Base-by-base conservation (phyloP, 2,329 filamentous ascomycete species). In the Penicillium capsulatum region DNA sequence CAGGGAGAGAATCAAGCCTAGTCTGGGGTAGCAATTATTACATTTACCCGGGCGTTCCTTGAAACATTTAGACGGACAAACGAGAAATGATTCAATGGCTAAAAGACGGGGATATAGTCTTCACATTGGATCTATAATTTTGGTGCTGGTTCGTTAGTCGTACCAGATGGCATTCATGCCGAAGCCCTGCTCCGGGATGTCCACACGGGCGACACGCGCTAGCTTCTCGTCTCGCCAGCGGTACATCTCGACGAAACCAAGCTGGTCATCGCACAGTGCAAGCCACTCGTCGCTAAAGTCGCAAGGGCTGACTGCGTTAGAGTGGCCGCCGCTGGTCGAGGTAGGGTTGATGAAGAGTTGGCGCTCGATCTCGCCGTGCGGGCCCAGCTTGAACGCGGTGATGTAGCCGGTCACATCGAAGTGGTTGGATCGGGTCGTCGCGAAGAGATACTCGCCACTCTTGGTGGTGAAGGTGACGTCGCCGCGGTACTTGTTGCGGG, bases 131-230 rank as follows among this genome's bases (percentile, higher is more conserved):
- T 22, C 19, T 22, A 22, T 22, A 22, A 5, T 22, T 22, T 22
- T 22, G 9, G n/a, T 22, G 5, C 19, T 22, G 9, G 9, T 22
- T 22, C 19, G 19, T 49, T 60, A 87, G 66, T 94, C 84, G 64
- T 92, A 92, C 88, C 88, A 94, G 48, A 94, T 89, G n/a, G 87
- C 87, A 67, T 94, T 94, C 88, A 94, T 94, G 2, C 87, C 87
- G 62, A 94, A 94, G 1, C 88, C 88, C n/a, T 85, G 86, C 69
- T 94, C 88, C 4, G 81, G 80, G 26, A 94, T 81, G 52, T 86
- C 80, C 47, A 86, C 72, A 47, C 85, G 75, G 11, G 87, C 87
- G 6, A 94, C 87, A 3, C 87, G 72, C 2, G 80, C 83, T 37
- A 94, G 67, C 53, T 83, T 86, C 72, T 92, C 87, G 42, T 89